These are phyloP conservation scores for Pseudocercospora cruenta DNA, from an alignment of 2,329 filamentous ascomycete genomes.

Conservation along the genomic window DNA sequence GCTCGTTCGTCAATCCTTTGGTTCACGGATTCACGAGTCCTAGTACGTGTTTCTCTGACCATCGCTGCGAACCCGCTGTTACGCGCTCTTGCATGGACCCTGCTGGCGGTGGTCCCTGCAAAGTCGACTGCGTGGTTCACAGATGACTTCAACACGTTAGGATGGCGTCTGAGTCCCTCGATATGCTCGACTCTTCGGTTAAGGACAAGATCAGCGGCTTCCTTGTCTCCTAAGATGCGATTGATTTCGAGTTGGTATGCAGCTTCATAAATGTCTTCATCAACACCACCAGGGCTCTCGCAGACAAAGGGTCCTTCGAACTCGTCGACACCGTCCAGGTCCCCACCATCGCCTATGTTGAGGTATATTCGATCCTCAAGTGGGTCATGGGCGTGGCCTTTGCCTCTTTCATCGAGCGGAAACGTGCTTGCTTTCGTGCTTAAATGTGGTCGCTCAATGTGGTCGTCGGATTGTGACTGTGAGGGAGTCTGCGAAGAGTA, in stretches of 20 bases:
- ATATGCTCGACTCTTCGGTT: slow-evolving; percentile 53
- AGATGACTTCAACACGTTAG: slow-evolving; percentile 26
- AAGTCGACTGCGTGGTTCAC: slow-evolving; percentile 32
- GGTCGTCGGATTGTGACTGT: slow-evolving; percentile 11
- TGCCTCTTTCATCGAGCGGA: slow-evolving; percentile 45
- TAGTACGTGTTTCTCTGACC: slow-evolving; percentile 26
- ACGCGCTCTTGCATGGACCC: slow-evolving; percentile 24
- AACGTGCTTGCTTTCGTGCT: slow-evolving; percentile 35
- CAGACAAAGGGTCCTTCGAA: slow-evolving; percentile 33
- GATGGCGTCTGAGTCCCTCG: slow-evolving; percentile 26
- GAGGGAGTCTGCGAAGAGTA: slow-evolving; percentile 15
- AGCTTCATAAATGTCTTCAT: slow-evolving; percentile 71
- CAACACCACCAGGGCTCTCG: slow-evolving; percentile 30
- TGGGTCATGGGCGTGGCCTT: slow-evolving; percentile 67
- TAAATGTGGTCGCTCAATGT: slow-evolving; percentile 14
- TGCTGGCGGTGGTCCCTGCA: slow-evolving; percentile 25
- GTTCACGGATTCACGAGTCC: slow-evolving; percentile 26
- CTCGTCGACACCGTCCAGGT: slow-evolving; percentile 44
- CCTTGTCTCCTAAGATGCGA: slow-evolving; percentile 61
- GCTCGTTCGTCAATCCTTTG: slow-evolving; percentile 23
- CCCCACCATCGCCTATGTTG: slow-evolving; percentile 69
- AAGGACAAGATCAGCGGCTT: slow-evolving; percentile 61
- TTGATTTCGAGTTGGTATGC: slow-evolving; percentile 84
- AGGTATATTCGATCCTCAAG: slow-evolving; percentile 70
- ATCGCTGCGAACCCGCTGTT: slow-evolving; percentile 27